phyloP scores from a whole-genome alignment of 768 basidiomycete species.

The Exidia glandulosa region DNA sequence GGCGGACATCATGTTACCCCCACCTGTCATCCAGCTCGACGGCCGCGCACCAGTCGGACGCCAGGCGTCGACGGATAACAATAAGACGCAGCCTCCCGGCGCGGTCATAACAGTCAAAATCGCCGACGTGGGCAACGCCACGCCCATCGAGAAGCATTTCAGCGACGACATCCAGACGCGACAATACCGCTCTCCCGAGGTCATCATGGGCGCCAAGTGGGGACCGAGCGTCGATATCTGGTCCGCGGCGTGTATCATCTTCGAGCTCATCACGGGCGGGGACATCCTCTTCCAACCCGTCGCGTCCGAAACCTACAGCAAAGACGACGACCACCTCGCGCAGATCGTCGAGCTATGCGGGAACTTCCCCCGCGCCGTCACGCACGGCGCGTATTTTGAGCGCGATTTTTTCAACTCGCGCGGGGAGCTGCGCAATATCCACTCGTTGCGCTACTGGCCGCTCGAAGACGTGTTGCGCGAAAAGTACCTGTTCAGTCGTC shows the following conservation, averaged over 20 bases:
- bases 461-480: slow-evolving; percentile 1
- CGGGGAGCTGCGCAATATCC: slow-evolving; percentile 29
- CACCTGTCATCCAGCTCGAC: neutral
- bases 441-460: neutral
- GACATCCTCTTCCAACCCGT: slow-evolving; percentile 86
- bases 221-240: slow-evolving; percentile 79
- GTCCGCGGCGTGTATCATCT: slow-evolving; percentile 85
- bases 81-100: neutral
- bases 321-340: slow-evolving; percentile 94
- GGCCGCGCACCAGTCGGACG: neutral
- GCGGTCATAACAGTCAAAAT: slow-evolving; percentile 76
- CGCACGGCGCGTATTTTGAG: slow-evolving; percentile 77
- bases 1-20: neutral
- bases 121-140: slow-evolving; percentile 89
- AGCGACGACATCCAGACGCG: slow-evolving; percentile 96
- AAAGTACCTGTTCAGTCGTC: neutral
- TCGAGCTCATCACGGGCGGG: slow-evolving; percentile 85
- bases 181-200: slow-evolving; percentile 91
- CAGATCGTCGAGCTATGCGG: slow-evolving; percentile 89
- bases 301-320: slow-evolving; percentile 70
- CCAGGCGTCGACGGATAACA: neutral
- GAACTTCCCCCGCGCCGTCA: slow-evolving; percentile 59
- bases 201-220: slow-evolving; percentile 85
- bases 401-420: slow-evolving; percentile 72
- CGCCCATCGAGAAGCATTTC: slow-evolving; percentile 80